phyloP scores from a whole-genome alignment of 2,329 filamentous ascomycete genomes.

The Grosmannia serpens region DNA sequence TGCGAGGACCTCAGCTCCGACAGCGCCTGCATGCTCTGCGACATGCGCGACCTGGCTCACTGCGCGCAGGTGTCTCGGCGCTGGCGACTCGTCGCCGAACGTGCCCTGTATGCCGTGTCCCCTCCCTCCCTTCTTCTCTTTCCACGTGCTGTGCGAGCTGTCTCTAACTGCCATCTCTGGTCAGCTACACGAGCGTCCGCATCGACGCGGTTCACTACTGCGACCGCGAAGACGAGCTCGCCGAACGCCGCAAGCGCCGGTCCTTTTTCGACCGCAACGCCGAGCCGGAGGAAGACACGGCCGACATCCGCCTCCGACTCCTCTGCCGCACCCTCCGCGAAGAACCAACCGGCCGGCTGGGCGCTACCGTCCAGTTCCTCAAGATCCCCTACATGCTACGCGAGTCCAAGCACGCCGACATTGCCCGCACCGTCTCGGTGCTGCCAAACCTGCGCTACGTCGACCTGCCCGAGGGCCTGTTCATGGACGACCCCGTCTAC shows the following conservation, averaged over 20 bases:
- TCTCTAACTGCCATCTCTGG: background rate
- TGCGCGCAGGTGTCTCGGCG: conserved; percentile 62
- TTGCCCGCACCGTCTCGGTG: conserved; percentile 76
- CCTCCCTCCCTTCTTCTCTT: background rate
- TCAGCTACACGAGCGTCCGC: conserved; percentile 75
- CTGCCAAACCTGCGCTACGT: conserved; percentile 79
- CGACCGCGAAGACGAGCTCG: conserved; percentile 68
- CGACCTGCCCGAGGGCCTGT: conserved; percentile 83
- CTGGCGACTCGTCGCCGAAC: conserved; percentile 48
- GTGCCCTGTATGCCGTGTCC: conserved; percentile 41
- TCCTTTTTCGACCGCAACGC: conserved; percentile 66
- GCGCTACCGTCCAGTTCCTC: conserved; percentile 60
- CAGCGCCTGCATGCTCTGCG: conserved; percentile 85
- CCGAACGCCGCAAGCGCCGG: conserved; percentile 65
- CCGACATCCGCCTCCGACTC: conserved; percentile 62
- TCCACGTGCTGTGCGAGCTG: background rate
- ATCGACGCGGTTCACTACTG: conserved; percentile 95
- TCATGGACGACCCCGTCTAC: conserved; percentile 65
- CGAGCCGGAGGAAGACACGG: conserved; percentile 71
- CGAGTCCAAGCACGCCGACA: conserved; percentile 71
- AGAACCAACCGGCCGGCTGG: conserved; percentile 54
- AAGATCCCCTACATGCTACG: conserved; percentile 94
- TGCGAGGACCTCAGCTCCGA: conserved; percentile 71
- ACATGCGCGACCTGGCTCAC: conserved; percentile 76
- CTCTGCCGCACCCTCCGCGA: conserved; percentile 75